These are phyloP conservation scores for Kalmusia sp. DNA, from an alignment of 2,329 filamentous ascomycete species.

Conservation along the genomic window DNA sequence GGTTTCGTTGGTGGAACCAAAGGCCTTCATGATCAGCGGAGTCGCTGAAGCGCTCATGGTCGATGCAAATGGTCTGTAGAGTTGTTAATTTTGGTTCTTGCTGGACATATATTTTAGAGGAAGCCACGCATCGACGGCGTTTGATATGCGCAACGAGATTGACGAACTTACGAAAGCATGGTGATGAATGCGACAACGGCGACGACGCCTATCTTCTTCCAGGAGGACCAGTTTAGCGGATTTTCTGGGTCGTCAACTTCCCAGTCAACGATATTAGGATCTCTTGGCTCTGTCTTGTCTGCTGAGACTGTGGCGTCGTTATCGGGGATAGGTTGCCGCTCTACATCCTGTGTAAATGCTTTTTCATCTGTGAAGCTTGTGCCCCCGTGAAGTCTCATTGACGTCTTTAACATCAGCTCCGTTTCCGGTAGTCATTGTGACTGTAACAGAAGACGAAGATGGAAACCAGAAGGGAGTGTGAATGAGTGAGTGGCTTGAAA, in stretches of 20 bases:
- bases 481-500: no score
- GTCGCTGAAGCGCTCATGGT: slow-evolving; percentile 12
- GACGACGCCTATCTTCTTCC: slow-evolving; percentile 6
- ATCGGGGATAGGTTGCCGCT: background rate
- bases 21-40: slow-evolving; percentile 10
- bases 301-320: background rate
- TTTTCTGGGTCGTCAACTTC: slow-evolving; percentile 47
- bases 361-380: background rate
- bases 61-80: slow-evolving; percentile 6
- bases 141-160: no score
- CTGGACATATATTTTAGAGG: no score
- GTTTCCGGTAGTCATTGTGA: no score
- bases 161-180: slow-evolving; percentile 16
- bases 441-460: no score
- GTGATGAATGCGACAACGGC: slow-evolving; percentile 12
- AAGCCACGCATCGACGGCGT: no score
- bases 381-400: background rate
- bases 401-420: background rate
- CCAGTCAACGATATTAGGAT: slow-evolving; percentile 63
- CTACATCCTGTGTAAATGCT: background rate
- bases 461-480: no score
- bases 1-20: slow-evolving; percentile 12
- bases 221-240: slow-evolving; percentile 16
- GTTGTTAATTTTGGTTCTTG: background rate
- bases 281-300: slow-evolving; percentile 14